phyloP scores from a whole-genome alignment of 2,329 filamentous ascomycete species.

The Phialophora verrucosa region DNA sequence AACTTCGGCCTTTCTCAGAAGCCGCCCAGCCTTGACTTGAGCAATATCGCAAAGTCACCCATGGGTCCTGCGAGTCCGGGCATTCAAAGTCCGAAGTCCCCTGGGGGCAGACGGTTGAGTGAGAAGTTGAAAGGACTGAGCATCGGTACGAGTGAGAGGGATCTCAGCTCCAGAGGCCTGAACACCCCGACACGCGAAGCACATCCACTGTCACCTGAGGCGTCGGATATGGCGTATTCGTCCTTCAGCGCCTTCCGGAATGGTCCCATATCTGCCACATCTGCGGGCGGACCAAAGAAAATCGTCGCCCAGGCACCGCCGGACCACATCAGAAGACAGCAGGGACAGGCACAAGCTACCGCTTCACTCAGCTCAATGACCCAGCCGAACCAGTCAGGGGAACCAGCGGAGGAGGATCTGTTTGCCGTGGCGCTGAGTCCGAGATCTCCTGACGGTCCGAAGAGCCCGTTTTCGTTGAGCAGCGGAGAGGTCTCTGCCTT shows the following conservation, averaged over 20 bases:
- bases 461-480: constrained; percentile 75
- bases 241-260: constrained; percentile 66
- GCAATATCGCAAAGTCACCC: constrained; percentile 38
- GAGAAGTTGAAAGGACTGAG: constrained; percentile 82
- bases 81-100: constrained; percentile 58
- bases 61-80: constrained; percentile 61
- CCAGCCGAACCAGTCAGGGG: constrained; percentile 48
- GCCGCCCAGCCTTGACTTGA: constrained; percentile 41
- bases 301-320: constrained; percentile 49
- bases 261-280: constrained; percentile 39
- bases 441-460: constrained; percentile 81
- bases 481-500: constrained; percentile 46
- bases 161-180: constrained; percentile 54
- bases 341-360: constrained; percentile 42
- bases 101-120: constrained; percentile 70
- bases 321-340: constrained; percentile 46
- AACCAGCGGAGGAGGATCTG: constrained; percentile 70
- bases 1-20: constrained; percentile 71
- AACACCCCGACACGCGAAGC: constrained; percentile 42
- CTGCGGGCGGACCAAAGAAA: constrained; percentile 30
- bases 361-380: constrained; percentile 42
- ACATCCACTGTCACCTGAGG: constrained; percentile 66
- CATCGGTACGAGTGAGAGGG: constrained; percentile 73
- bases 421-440: constrained; percentile 89
- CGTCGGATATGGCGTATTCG: constrained; percentile 67